Base-by-base conservation (phyloP, 306 rosid genomes). In the Abrus precatorius region DNA sequence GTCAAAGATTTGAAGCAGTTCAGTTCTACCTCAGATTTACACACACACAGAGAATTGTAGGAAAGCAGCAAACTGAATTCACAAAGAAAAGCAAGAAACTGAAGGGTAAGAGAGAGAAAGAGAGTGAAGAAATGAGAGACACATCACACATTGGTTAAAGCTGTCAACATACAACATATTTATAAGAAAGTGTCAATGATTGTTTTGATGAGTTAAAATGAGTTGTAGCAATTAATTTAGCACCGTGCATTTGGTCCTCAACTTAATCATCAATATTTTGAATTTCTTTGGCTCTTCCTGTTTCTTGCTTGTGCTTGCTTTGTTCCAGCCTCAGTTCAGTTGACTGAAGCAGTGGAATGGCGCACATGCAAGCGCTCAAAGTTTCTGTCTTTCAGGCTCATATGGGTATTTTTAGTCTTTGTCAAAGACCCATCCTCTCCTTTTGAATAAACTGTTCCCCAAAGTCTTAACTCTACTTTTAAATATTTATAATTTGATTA, bases 321-420 rank as follows among this genome's bases (percentile, higher is more conserved):
- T 80, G 74, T 10, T 41, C 30, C 75, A 64, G 38, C 72, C 29
- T 41, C 75, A 64, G 32, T 72, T 14, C 65, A 69, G 62, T 70
- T 84, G 84, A 57, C 85, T 72, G 55, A 66, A 85, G 75, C 66
- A 78, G 79, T 62, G 76, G 44, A 49, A 43, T n/a, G 28, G 80
- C 38, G 88, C 93, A 89, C 92, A 91, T 82, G 92, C 87, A 88
- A 76, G 63, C 74, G 65, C 10, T 43, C 48, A 53, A 33, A 52
- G 50, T 63, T 64, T 79, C 71, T n/a, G 27, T 59, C 32, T 79
- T 47, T 69, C 62, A 48, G 77, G 40, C 60, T 45, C 2, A 66
- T 13, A 60, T 36, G 28, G 2, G 5, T 7, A 2, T 5, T 69
- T 12, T 14, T 14, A 36, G 3, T 36, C 4, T 36, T 36, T 36